Evolutionary conservation across 331 rosid species (phyloP).

Genomic region (Malus hybrid): DNA sequence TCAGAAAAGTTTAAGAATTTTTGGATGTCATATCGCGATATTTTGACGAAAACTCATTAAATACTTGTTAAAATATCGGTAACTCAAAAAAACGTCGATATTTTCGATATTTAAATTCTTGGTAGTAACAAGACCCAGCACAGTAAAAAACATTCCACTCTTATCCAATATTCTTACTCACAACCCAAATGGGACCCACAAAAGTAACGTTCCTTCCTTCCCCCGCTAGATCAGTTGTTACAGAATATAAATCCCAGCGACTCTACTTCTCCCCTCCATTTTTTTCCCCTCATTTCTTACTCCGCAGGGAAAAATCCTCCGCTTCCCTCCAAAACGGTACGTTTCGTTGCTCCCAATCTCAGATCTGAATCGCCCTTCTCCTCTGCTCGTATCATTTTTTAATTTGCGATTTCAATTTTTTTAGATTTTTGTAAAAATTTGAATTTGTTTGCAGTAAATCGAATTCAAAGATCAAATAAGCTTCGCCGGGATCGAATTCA

Average conservation of each 20-base stretch:
- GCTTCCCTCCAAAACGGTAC: constrained; percentile 19
- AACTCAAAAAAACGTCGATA: no score
- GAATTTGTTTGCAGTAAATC: background rate
- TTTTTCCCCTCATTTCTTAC: background rate
- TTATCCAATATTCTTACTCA: background rate
- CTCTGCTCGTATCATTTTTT: background rate
- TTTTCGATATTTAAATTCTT: no score
- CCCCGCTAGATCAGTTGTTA: constrained; percentile 1
- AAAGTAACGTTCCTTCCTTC: background rate
- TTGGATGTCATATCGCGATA: no score
- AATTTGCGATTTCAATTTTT: background rate
- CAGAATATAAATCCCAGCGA: constrained; percentile 8
- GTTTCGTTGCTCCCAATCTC: constrained; percentile 1
- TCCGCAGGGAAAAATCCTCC: background rate
- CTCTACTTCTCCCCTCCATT: no score
- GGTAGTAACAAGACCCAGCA: background rate
- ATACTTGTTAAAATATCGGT: no score
- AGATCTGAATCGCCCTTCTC: constrained; percentile 11
- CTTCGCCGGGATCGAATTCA: constrained; percentile 1
- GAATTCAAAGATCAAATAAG: constrained; percentile 6
- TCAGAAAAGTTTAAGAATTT: no score
- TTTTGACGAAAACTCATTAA: no score
- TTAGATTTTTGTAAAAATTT: background rate
- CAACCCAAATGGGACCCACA: background rate
- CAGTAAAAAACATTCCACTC: background rate